Evolutionary conservation across 2,329 filamentous ascomycete genomes (phyloP).

Genomic region (Huntiella decipiens): DNA sequence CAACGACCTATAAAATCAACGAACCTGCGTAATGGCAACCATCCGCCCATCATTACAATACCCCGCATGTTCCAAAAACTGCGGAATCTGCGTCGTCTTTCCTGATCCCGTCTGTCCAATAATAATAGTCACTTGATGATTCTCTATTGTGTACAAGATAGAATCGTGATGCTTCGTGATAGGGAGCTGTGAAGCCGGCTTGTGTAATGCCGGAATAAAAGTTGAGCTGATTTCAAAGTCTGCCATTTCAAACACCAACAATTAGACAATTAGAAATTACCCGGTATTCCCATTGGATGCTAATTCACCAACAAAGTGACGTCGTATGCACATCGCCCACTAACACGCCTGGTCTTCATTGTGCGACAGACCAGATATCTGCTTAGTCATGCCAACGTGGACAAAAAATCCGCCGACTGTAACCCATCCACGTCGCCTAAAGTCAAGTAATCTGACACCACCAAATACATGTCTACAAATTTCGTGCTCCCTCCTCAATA

Average conservation of each 20-base stretch:
- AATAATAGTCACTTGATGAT: slow-evolving; percentile 65
- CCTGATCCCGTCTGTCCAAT: slow-evolving; percentile 89
- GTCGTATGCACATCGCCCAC: no score
- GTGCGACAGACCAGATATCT: no score
- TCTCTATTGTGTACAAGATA: slow-evolving; percentile 74
- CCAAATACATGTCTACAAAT: no score
- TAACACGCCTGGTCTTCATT: no score
- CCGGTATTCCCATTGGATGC: no score
- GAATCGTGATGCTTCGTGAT: slow-evolving; percentile 67
- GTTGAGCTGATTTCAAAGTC: slow-evolving; percentile 33
- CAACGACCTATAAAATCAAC: slow-evolving; percentile 14
- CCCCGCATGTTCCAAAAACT: slow-evolving; percentile 71
- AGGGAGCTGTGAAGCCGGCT: slow-evolving; percentile 64
- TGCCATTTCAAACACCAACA: slow-evolving; percentile 14
- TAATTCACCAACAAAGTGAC: no score
- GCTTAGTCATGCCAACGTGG: no score
- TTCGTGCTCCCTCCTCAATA: no score
- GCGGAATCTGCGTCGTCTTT: slow-evolving; percentile 90
- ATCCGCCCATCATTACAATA: slow-evolving; percentile 73
- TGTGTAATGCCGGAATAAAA: slow-evolving; percentile 70
- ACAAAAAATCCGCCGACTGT: no score
- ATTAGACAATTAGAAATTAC: no score
- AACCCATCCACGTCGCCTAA: no score
- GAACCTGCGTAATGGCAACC: slow-evolving; percentile 77
- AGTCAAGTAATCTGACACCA: no score